Base-by-base conservation (phyloP, 768 basidiomycete genomes). In the Udeniomyces megalosporus region DNA sequence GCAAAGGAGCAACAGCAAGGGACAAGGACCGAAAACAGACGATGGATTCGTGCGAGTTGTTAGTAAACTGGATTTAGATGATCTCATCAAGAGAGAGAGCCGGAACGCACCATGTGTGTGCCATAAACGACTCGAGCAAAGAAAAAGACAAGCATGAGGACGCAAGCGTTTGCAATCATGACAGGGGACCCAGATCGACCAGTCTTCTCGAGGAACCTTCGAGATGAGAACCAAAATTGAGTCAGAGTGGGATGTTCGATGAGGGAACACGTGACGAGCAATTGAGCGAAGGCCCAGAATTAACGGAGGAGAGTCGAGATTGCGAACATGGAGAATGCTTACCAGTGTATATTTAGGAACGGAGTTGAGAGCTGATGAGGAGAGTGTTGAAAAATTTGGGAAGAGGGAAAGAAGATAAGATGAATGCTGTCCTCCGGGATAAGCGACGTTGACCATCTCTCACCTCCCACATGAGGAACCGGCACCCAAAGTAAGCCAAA, bases 381-480 rank as follows among this genome's bases (percentile, higher is more conserved):
- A n/a, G n/a, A n/a, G n/a, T n/a, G n/a, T n/a, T n/a, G n/a, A n/a
- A n/a, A n/a, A n/a, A n/a, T n/a, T n/a, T n/a, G n/a, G n/a, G n/a
- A n/a, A n/a, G n/a, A n/a, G n/a, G n/a, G n/a, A n/a, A n/a, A n/a
- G n/a, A n/a, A n/a, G n/a, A n/a, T n/a, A n/a, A n/a, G n/a, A n/a
- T n/a, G n/a, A n/a, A n/a, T n/a, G n/a, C n/a, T n/a, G n/a, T n/a
- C n/a, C n/a, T n/a, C n/a, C n/a, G n/a, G n/a, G n/a, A n/a, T n/a
- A n/a, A n/a, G n/a, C n/a, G n/a, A n/a, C n/a, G n/a, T n/a, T n/a
- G n/a, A n/a, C n/a, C n/a, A n/a, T n/a, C n/a, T n/a, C n/a, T n/a
- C n/a, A n/a, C n/a, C 32, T 59, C 58, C 58, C 58, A 59, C 58
- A 59, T 34, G 32, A 59, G 48, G 47, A 59, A 59, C 2, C 58